Evolutionary conservation across 768 basidiomycete species (phyloP), one percentile per base, ranked within the genome.

Genomic region (Termitomyces sp.): DNA sequence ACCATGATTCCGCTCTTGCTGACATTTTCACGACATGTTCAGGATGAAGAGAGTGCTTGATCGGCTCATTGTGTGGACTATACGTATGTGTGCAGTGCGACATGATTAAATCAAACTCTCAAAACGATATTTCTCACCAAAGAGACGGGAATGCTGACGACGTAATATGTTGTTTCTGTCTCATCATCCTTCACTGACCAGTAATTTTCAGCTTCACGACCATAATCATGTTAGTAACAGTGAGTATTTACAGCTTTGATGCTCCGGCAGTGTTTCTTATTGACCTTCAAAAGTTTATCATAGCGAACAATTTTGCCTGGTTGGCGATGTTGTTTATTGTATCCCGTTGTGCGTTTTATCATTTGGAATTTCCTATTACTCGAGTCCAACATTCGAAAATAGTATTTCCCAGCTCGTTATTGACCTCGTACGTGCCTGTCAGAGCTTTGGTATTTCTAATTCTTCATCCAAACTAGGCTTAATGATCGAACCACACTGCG

Each of bases 11-110:
- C 9, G 11, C 39, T 7, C 15, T 24, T 13, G 5, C 16, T 39
- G 8, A 39, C 15, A 11, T 39, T 24, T 22, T 3, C 16, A 3
- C 4, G 36, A n/a, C 15, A 9, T 39, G 36, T 9, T 18, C 24
- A 54, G 53, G 33, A 54, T 54, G 53, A 54, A 24, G 53, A 54
- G 38, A 16, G 38, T 54, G 22, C 15, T 54, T 18, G 53, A 54
- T 54, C 18, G 53, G 22, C 53, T 54, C 22, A 54, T 54, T 28
- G 22, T 54, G n/a, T 54, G 38, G 22, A 28, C 53, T 24, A 39
- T 54, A 54, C 38, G 53, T 52, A 52, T 9, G 51, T 52, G 51
- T 15, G 7, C 9, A 3, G 2, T 52, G 7, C 13, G 20, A 22
- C 20, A 22, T 7, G 5, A n/a, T 22, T 15, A 2, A 36, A 22